Evolutionary conservation across 1,139 yeast genomes (phyloP).

Genomic region (Kurtzmaniella quercitrusa): DNA sequence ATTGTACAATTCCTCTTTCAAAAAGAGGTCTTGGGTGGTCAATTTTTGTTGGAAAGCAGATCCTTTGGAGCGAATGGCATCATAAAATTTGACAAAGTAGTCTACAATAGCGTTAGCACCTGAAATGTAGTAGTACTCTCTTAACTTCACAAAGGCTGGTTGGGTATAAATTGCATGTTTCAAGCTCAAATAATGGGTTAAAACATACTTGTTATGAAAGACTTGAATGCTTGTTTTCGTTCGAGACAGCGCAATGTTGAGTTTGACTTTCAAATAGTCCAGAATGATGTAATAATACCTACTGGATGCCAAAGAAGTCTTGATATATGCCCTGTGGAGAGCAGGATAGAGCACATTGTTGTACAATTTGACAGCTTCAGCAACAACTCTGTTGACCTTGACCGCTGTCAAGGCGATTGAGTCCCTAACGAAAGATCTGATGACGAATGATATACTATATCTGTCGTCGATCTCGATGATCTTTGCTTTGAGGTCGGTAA

Average conservation of each 20-base stretch:
- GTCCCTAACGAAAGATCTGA: neutral
- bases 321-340: neutral
- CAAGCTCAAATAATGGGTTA: constrained; percentile 1
- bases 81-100: neutral
- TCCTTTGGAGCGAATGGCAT: constrained; percentile 5
- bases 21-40: constrained; percentile 16
- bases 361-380: neutral
- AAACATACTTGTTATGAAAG: constrained; percentile 3
- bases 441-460: constrained; percentile 1
- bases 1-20: constrained; percentile 26
- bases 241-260: neutral
- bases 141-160: constrained; percentile 1
- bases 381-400: neutral
- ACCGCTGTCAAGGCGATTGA: neutral
- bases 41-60: constrained; percentile 8
- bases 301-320: neutral
- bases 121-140: neutral
- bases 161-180: neutral
- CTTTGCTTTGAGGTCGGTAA: neutral
- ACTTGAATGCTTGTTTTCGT: neutral
- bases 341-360: neutral
- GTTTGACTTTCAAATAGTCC: constrained; percentile 2
- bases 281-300: neutral
- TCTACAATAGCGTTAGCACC: constrained; percentile 1
- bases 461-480: constrained; percentile 5